These are phyloP conservation scores for Phaeosphaeria sp. DNA, from an alignment of 2,329 filamentous ascomycete genomes.

Conservation along the genomic window DNA sequence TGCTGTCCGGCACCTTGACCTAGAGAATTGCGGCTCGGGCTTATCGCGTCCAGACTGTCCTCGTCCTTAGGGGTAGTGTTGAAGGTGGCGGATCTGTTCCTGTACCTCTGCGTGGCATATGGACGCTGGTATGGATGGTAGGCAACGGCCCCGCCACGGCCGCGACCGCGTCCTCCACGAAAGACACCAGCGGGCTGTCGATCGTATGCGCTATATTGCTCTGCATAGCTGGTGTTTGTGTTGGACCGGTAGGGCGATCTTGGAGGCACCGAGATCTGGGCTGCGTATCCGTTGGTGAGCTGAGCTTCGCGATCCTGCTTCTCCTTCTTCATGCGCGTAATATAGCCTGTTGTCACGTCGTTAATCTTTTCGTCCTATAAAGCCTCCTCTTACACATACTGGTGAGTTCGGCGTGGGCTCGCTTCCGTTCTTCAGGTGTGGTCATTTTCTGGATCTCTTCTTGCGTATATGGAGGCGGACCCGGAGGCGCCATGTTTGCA, in stretches of 20 bases:
- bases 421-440: slow-evolving; percentile 23
- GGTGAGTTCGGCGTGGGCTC: slow-evolving; percentile 32
- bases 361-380: slow-evolving; percentile 11
- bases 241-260: background rate
- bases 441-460: slow-evolving; percentile 34
- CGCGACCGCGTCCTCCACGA: slow-evolving; percentile 15
- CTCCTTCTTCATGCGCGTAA: slow-evolving; percentile 28
- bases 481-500: slow-evolving; percentile 28
- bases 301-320: slow-evolving; percentile 4
- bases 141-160: slow-evolving; percentile 7
- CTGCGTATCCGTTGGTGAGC: background rate
- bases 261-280: background rate
- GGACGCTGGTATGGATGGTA: slow-evolving; percentile 34
- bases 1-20: slow-evolving; percentile 11
- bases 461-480: slow-evolving; percentile 32
- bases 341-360: slow-evolving; percentile 20
- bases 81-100: slow-evolving; percentile 19
- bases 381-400: slow-evolving; percentile 30
- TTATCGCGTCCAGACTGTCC: slow-evolving; percentile 3
- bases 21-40: background rate
- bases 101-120: slow-evolving; percentile 9
- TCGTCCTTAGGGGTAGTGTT: slow-evolving; percentile 10
- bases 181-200: slow-evolving; percentile 2
- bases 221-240: background rate
- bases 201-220: background rate